Base-by-base conservation (phyloP, 495 filamentous ascomycete genomes). In the Neurospora sp. region DNA sequence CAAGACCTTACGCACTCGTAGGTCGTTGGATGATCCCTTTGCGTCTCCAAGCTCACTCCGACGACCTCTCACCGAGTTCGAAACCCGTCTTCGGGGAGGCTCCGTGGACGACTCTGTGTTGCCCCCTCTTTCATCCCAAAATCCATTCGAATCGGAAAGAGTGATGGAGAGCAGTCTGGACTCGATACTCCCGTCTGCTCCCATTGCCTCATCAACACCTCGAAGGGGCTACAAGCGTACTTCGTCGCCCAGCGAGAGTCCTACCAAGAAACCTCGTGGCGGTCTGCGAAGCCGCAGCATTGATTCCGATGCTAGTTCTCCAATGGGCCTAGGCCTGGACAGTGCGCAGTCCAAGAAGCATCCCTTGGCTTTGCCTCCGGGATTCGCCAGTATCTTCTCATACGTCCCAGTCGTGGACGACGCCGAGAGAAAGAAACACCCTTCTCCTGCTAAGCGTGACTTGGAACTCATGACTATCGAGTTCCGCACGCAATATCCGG, bases 11-110 rank as follows among this genome's bases (percentile, higher is more conserved):
- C 71, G 75, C 69, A 70, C 73, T 21, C 66, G 72, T 71, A 71
- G 37, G 24, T 71, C 73, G 19, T n/a, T 70, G 15, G 78, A 81
- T 10, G 78, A 83, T 72, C 82, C 81, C 19, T 82, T 82, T 74
- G 76, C 77, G 10, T 79, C 80, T 21, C 38, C 71, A n/a, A 7
- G 69, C 17, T 9, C 21, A 7, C 17, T 39, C n/a, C 69, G 36
- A 13, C 73, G 75, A 37, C 15, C 54, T 15, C 45, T 40, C 8
- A 75, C 73, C n/a, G 69, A 71, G 40, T 75, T 77, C 34, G 75
- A 77, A 70, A 69, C 38, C 15, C 73, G 73, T n/a, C 75, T 77
- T 9, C 72, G 74, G 24, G 45, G 59, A 19, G 69, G 36, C 17
- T 74, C 74, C 19, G 28, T 48, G n/a, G 70, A 66, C 38, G 72